Percentiles rank a stretch among this genome's conserved stretches.
These are phyloP conservation scores for Chamaecrista fasciculata DNA, from an alignment of 306 rosid species.

Conservation along the genomic window DNA sequence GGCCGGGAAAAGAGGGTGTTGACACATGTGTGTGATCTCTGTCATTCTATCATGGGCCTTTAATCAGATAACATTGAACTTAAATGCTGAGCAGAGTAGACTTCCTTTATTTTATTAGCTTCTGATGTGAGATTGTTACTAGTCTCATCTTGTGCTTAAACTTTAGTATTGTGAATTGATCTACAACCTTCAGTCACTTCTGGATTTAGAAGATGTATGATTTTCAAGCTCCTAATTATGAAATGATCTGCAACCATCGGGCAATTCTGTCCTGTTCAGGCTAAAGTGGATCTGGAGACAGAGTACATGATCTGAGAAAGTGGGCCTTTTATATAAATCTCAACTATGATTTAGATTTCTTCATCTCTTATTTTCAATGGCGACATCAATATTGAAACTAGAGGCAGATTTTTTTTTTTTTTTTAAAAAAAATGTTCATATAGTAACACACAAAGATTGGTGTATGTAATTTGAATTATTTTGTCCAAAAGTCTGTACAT, in stretches of 20 bases:
- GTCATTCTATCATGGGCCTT: neutral
- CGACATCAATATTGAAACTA: neutral
- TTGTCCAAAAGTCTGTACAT: neutral
- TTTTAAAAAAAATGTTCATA: too few relatives aligned
- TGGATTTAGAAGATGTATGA: neutral
- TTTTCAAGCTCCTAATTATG: neutral
- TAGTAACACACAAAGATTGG: neutral
- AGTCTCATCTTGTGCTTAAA: neutral
- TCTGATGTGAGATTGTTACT: neutral
- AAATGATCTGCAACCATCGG: neutral
- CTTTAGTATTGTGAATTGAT: neutral
- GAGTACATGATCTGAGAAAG: neutral
- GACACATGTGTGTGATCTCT: slow-evolving; percentile 7
- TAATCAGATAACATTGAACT: neutral
- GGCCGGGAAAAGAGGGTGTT: slow-evolving; percentile 1
- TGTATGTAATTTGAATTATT: neutral
- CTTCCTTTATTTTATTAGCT: neutral
- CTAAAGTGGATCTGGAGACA: neutral
- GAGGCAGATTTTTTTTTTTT: slow-evolving; percentile 18
- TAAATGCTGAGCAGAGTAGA: neutral
- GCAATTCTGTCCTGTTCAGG: neutral
- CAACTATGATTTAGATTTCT: neutral
- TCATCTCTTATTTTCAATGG: neutral
- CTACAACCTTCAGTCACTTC: neutral
- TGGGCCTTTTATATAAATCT: neutral